Conservation (phyloP, 768 basidiomycete genomes). For the Leccinellum luteum region DNA sequence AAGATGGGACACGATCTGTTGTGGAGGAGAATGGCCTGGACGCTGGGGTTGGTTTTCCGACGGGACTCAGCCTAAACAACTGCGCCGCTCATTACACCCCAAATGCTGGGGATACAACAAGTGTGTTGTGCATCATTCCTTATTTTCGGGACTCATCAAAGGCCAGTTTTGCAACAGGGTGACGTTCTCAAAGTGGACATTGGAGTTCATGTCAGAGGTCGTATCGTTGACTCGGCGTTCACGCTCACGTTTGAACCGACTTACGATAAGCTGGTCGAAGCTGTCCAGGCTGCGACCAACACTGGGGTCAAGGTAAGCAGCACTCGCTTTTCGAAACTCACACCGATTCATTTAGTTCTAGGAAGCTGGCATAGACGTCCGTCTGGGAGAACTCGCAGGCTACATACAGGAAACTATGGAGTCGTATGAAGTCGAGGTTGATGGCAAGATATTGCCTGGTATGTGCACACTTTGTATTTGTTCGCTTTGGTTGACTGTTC, state of each 20-base stretch:
- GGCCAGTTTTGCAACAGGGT: constrained; percentile 68
- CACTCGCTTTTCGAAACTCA: not conserved
- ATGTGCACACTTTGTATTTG: constrained; percentile 1
- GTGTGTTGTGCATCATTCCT: constrained; percentile 41
- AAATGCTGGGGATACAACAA: constrained; percentile 84
- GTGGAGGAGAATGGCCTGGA: constrained; percentile 90
- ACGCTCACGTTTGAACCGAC: constrained; percentile 87
- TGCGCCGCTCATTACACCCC: constrained; percentile 97
- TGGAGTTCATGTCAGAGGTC: constrained; percentile 95
- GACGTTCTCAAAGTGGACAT: constrained; percentile 97
- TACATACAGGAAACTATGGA: constrained; percentile 99
- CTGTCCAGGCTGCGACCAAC: constrained; percentile 92
- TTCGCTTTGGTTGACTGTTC: not conserved
- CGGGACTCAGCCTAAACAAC: constrained; percentile 89
- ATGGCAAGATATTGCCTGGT: constrained; percentile 82
- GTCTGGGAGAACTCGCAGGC: constrained; percentile 88
- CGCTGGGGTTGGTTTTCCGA: constrained; percentile 92
- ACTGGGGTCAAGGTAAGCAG: constrained; percentile 78
- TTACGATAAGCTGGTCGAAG: constrained; percentile 85
- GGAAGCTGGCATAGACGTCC: constrained; percentile 96
- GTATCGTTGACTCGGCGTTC: constrained; percentile 94
- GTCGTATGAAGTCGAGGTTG: constrained; percentile 94
- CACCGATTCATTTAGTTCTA: constrained; percentile 29
- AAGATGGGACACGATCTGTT: constrained; percentile 85
- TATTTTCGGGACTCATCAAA: constrained; percentile 6